Conservation (phyloP, 176 grass and related monocot species). For the Oryza coarctata region DNA sequence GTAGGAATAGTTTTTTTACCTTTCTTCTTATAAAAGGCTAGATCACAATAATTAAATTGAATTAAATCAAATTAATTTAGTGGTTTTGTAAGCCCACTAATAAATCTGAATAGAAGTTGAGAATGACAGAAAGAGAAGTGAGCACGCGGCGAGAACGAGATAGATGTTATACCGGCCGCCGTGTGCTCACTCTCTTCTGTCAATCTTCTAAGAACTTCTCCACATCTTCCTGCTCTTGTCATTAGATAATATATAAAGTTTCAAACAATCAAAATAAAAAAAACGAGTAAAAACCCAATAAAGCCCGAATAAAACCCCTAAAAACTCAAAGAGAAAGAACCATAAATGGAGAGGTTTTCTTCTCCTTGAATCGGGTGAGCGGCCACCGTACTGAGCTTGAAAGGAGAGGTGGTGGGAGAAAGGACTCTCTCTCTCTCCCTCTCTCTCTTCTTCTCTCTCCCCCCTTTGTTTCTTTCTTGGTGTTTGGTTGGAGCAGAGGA, state of each 20-base stretch:
- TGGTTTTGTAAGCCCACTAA: not conserved
- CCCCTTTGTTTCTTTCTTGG: slow-evolving; percentile 10
- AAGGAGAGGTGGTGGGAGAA: slow-evolving; percentile 34
- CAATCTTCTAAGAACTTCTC: slow-evolving; percentile 42
- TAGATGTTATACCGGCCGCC: slow-evolving; percentile 28
- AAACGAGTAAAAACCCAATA: slow-evolving; percentile 17
- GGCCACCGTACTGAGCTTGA: slow-evolving; percentile 26
- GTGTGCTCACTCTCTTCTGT: slow-evolving; percentile 98
- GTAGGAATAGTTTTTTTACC: too few species aligned
- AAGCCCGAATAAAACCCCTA: slow-evolving; percentile 34
- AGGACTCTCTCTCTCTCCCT: not conserved
- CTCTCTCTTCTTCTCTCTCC: not conserved
- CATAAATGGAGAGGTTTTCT: not conserved
- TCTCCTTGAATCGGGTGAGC: slow-evolving; percentile 48
- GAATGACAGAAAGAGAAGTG: slow-evolving; percentile 77
- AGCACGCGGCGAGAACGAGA: slow-evolving; percentile 50
- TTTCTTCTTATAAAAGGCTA: too few species aligned
- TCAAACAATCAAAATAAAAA: not conserved
- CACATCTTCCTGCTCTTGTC: not conserved
- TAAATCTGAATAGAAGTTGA: slow-evolving; percentile 18
- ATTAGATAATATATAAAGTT: accelerated
- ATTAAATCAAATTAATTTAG: not conserved
- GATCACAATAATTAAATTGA: not conserved
- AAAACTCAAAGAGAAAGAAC: not conserved
- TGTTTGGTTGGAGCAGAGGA: slow-evolving; percentile 33